Conservation (phyloP, 495 filamentous ascomycete species). For the Pyrenopolyporus hunteri region DNA sequence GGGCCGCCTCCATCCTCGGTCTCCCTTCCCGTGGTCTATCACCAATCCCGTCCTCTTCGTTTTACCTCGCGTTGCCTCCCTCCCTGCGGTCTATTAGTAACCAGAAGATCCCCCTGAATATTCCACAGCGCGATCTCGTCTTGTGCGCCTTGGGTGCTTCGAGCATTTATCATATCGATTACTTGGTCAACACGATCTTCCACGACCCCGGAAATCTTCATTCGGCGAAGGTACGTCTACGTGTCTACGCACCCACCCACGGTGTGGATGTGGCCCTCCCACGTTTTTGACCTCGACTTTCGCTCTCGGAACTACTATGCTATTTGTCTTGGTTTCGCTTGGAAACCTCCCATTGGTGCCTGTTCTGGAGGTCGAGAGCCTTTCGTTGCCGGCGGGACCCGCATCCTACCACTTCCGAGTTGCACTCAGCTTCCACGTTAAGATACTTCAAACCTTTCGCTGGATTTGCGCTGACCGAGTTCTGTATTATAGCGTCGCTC, state of each 20-base stretch:
- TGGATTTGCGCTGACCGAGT: conserved; percentile 10
- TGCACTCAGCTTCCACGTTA: neutral
- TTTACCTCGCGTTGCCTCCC: neutral
- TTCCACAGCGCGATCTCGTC: neutral
- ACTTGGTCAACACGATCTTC: neutral
- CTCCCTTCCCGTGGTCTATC: neutral
- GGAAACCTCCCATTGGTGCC: conserved; percentile 4
- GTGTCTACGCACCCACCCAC: neutral
- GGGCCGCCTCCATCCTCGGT: neutral
- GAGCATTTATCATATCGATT: neutral
- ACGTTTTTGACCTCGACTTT: neutral
- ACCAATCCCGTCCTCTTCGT: neutral
- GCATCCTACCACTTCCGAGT: neutral
- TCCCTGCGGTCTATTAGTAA: neutral
- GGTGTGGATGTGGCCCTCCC: neutral
- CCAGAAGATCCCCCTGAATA: neutral
- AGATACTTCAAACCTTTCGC: neutral
- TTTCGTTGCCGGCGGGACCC: neutral
- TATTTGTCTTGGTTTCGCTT: neutral
- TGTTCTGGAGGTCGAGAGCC: neutral
- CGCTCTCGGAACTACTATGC: neutral
- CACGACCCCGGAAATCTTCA: neutral
- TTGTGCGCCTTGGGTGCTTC: conserved; percentile 6
- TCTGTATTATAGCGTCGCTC: conserved; percentile 14
- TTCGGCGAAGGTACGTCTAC: conserved; percentile 21